phyloP scores from a whole-genome alignment of 2,329 filamentous ascomycete species.

The Ceratocystis cacaofunesta region DNA sequence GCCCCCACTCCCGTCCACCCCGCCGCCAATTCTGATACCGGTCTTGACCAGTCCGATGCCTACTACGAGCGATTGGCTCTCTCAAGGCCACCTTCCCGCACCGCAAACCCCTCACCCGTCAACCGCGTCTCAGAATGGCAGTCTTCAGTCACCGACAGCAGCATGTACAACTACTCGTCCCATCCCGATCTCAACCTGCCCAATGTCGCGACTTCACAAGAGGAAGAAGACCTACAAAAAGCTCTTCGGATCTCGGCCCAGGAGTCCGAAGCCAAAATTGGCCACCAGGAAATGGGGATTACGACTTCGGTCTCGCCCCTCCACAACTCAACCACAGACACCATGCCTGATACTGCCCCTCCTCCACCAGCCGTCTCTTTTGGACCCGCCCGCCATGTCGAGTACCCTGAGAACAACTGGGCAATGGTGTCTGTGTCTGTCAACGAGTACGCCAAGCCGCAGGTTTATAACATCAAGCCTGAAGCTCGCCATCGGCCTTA shows the following conservation, averaged over 20 bases:
- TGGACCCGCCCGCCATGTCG: conserved; percentile 41
- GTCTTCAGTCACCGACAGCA: conserved; percentile 30
- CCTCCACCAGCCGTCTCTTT: conserved; percentile 26
- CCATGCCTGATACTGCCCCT: background rate
- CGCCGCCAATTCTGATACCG: conserved; percentile 29
- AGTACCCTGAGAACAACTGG: conserved; percentile 44
- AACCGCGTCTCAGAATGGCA: conserved; percentile 37
- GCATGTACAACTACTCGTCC: conserved; percentile 10
- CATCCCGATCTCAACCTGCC: background rate
- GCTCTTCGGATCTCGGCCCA: conserved; percentile 14
- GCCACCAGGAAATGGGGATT: conserved; percentile 37
- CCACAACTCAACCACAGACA: background rate
- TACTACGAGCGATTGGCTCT: conserved; percentile 32
- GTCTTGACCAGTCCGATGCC: conserved; percentile 22
- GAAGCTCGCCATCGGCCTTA: conserved; percentile 17
- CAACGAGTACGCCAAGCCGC: conserved; percentile 27
- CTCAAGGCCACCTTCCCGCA: conserved; percentile 47
- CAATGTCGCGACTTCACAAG: conserved; percentile 22
- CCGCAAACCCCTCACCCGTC: conserved; percentile 42
- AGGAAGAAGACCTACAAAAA: conserved; percentile 30
- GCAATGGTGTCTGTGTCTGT: conserved; percentile 39
- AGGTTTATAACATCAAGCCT: conserved; percentile 17
- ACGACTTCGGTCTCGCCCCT: conserved; percentile 14
- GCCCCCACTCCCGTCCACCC: conserved; percentile 24
- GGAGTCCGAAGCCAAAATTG: conserved; percentile 9